Evolutionary conservation across 1,284 basidiomycete species (phyloP).

Genomic region (Rhodotorula sp.): DNA sequence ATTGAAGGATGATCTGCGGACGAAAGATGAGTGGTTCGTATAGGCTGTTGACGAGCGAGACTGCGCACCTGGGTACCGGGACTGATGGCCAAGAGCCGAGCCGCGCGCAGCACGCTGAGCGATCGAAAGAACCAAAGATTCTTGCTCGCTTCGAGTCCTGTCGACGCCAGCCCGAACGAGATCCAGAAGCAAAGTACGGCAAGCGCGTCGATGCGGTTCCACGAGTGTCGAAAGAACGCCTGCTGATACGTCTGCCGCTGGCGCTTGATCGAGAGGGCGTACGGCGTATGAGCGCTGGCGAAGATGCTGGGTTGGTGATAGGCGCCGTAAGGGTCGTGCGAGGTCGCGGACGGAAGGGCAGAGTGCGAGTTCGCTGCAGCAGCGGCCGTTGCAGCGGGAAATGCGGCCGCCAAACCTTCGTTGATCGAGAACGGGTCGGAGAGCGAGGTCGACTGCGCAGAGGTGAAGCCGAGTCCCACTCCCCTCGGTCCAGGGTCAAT

Average conservation of each 20-base stretch:
- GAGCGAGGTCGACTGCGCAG: background rate
- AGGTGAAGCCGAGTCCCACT: constrained; percentile 13
- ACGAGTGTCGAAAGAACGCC: constrained; percentile 85
- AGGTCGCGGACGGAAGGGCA: too few relatives aligned
- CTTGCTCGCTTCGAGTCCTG: constrained; percentile 69
- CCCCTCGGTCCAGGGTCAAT: background rate
- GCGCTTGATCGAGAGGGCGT: constrained; percentile 53
- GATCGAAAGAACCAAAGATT: constrained; percentile 68
- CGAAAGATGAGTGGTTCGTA: background rate
- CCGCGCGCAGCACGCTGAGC: constrained; percentile 78
- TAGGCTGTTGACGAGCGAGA: background rate
- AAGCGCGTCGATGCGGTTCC: constrained; percentile 87
- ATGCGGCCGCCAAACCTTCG: constrained; percentile 3
- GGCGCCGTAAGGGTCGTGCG: too few relatives aligned
- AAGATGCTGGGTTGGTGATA: too few relatives aligned
- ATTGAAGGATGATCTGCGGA: constrained; percentile 81
- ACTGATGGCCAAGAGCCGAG: constrained; percentile 81
- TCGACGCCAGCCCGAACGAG: constrained; percentile 65
- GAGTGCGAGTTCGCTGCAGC: constrained; percentile 1
- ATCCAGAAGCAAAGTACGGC: constrained; percentile 82
- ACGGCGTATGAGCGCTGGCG: constrained; percentile 46
- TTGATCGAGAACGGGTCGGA: constrained; percentile 8
- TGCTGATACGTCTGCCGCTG: constrained; percentile 48
- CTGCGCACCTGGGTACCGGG: constrained; percentile 78
- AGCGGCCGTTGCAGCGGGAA: constrained; percentile 6